Evolutionary conservation across 495 filamentous ascomycete genomes (phyloP).

Genomic region (Hypomontagnella monticulosa): DNA sequence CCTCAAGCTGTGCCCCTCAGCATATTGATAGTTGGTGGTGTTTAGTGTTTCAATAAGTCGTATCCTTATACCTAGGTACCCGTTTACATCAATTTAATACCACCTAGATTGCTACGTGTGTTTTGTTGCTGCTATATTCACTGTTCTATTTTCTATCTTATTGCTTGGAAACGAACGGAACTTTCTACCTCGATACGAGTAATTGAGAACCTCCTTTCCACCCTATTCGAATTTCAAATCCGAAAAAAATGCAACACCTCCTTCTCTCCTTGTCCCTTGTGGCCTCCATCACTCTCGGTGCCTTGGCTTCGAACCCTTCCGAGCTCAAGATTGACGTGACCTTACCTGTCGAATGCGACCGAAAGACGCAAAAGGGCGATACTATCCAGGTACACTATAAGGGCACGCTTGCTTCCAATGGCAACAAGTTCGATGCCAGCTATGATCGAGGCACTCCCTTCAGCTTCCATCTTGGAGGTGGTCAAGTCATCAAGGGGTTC

Average conservation of each 20-base stretch:
- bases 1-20: too few species aligned
- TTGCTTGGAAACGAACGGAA: too few species aligned
- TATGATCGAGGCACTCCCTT: constrained; percentile 82
- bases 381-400: constrained; percentile 86
- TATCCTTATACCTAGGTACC: too few species aligned
- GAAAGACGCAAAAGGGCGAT: constrained; percentile 81
- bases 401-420: constrained; percentile 72
- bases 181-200: too few species aligned
- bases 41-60: too few species aligned
- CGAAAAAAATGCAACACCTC: constrained; percentile 64
- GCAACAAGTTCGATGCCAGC: constrained; percentile 68
- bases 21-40: too few species aligned
- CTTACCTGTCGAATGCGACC: constrained; percentile 69
- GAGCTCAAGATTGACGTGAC: constrained; percentile 80
- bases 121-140: too few species aligned
- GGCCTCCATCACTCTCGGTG: constrained; percentile 60
- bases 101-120: too few species aligned
- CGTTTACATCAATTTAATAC: too few species aligned
- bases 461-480: constrained; percentile 78
- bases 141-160: too few species aligned
- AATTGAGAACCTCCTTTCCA: too few species aligned
- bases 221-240: not conserved
- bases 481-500: constrained; percentile 87
- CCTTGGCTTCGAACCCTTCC: constrained; percentile 56
- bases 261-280: constrained; percentile 65